phyloP scores from a whole-genome alignment of 208 protist genomes.

The Jaenimonas drosophilae region DNA sequence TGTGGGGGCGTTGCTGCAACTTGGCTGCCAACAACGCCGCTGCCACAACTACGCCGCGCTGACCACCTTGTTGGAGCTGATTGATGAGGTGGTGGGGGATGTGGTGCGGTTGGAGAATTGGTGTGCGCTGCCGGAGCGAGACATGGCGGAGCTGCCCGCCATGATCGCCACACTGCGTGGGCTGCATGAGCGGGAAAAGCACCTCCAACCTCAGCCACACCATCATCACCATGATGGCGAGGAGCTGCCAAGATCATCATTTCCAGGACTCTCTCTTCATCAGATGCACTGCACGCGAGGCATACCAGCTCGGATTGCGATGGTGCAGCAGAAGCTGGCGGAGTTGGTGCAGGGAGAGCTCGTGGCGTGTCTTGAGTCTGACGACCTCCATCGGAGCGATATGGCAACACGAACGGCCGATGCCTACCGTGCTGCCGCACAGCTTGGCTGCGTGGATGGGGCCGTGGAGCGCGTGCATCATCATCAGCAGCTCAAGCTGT shows the following conservation, averaged over 20 bases:
- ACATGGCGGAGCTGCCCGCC: constrained; percentile 53
- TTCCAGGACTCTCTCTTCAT: too few species aligned
- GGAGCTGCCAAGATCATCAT: too few species aligned
- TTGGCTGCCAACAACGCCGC: constrained; percentile 53
- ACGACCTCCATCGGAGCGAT: too few species aligned
- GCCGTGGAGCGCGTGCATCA: constrained; percentile 16
- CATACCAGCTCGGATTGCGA: constrained; percentile 12
- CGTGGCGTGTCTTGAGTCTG: constrained; percentile 5
- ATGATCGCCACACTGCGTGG: constrained; percentile 16
- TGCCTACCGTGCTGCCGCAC: constrained; percentile 1
- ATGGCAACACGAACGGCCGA: background rate
- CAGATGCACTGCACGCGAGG: constrained; percentile 11
- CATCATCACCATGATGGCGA: too few species aligned
- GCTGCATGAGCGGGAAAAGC: constrained; percentile 6
- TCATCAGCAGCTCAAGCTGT: constrained; percentile 17
- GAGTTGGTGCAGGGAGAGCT: constrained; percentile 10
- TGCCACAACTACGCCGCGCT: constrained; percentile 46
- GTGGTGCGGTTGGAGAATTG: constrained; percentile 87
- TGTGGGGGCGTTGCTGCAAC: constrained; percentile 49
- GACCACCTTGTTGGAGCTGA: constrained; percentile 11
- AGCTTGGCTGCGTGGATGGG: constrained; percentile 25
- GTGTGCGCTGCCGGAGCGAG: constrained; percentile 71
- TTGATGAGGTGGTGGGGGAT: constrained; percentile 26
- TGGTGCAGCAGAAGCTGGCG: constrained; percentile 14
- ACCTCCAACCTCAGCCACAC: too few species aligned